Percentiles rank a stretch among this genome's conserved stretches.
Conservation (phyloP, 2,329 filamentous ascomycete species). For the Chlorencoelia australis region DNA sequence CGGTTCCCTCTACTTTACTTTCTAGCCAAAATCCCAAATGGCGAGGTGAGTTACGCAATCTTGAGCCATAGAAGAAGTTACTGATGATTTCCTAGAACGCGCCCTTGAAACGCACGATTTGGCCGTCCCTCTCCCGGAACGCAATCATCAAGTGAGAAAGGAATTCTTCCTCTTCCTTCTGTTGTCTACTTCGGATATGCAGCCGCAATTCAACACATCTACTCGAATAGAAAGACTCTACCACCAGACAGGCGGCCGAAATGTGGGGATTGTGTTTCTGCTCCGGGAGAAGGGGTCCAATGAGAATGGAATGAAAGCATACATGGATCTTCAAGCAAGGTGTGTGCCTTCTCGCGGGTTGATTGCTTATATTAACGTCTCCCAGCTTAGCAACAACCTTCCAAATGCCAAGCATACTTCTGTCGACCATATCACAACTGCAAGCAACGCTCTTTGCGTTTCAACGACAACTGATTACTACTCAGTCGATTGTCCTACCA, state of each 20-base stretch:
- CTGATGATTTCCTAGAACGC: constrained; percentile 15
- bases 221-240: constrained; percentile 25
- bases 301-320: constrained; percentile 17
- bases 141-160: constrained; percentile 5
- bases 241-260: constrained; percentile 22
- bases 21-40: constrained; percentile 19
- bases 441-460: constrained; percentile 18
- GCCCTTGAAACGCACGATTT: constrained; percentile 23
- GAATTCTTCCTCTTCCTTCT: constrained; percentile 22
- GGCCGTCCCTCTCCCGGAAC: constrained; percentile 16
- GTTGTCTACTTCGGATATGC: constrained; percentile 20
- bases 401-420: constrained; percentile 24
- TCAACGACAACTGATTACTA: constrained; percentile 17
- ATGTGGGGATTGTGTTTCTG: constrained; percentile 26
- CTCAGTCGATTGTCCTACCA: constrained; percentile 1
- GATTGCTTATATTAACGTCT: constrained; percentile 4
- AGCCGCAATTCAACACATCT: constrained; percentile 9
- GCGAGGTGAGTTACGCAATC: constrained; percentile 26
- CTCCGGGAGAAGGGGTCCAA: constrained; percentile 15
- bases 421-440: constrained; percentile 17
- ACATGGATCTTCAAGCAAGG: constrained; percentile 25
- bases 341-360: constrained; percentile 5
- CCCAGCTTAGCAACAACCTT: constrained; percentile 19
- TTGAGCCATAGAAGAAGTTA: too few species aligned
- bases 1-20: constrained; percentile 20